Percentiles rank a stretch among this genome's conserved stretches.
phyloP scores from a whole-genome alignment of 2,329 filamentous ascomycete genomes.

The Epichloe coenophiala region DNA sequence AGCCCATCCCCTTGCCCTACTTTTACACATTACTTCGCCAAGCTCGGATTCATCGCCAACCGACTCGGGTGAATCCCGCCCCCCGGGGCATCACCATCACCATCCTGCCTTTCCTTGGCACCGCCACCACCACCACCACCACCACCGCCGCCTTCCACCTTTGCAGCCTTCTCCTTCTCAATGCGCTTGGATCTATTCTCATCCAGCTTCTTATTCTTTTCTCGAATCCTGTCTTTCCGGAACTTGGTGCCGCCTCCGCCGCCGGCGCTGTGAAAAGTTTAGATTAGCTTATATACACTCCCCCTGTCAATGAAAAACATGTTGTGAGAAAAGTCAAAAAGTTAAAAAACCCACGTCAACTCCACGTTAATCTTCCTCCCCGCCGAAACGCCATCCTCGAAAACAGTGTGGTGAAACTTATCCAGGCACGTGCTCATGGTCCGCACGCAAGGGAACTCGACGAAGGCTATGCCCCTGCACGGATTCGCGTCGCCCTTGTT shows the following conservation, averaged over 20 bases:
- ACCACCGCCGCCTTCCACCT: constrained; percentile 13
- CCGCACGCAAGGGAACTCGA: constrained; percentile 79
- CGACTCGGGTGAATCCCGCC: constrained; percentile 39
- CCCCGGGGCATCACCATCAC: constrained; percentile 14
- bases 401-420: constrained; percentile 76
- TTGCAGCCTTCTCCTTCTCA: constrained; percentile 30
- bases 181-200: constrained; percentile 43
- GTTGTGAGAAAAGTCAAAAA: not conserved
- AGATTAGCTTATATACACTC: not conserved
- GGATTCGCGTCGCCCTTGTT: constrained; percentile 46
- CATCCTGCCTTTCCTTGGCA: constrained; percentile 14
- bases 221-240: constrained; percentile 62
- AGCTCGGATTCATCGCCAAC: constrained; percentile 16
- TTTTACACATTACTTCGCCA: constrained; percentile 1
- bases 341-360: constrained; percentile 52
- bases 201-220: constrained; percentile 76
- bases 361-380: constrained; percentile 82
- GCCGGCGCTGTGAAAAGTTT: constrained; percentile 48
- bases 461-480: constrained; percentile 68
- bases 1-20: no score
- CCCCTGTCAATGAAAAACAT: no score
- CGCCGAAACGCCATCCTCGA: constrained; percentile 41
- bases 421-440: constrained; percentile 88
- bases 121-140: constrained; percentile 1
- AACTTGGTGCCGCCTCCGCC: constrained; percentile 67